Conservation (phyloP, 2,329 filamentous ascomycete genomes). For the Colletotrichum orbiculare region DNA sequence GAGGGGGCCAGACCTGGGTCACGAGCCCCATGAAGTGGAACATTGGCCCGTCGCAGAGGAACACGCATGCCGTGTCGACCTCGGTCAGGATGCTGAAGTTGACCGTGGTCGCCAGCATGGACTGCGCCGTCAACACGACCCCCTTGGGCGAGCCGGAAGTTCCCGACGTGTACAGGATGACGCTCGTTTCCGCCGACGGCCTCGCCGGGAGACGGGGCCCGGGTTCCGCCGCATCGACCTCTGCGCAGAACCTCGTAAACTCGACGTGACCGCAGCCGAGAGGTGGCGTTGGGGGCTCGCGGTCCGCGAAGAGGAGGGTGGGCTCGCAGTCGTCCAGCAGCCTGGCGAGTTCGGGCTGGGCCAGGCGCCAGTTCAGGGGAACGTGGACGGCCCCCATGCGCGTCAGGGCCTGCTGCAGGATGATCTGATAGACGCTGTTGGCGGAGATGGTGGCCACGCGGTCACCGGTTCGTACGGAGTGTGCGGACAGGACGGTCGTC, state of each 20-base stretch:
- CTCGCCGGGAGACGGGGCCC: slow-evolving; percentile 5
- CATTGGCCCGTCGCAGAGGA: slow-evolving; percentile 35
- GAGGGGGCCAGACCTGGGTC: slow-evolving; percentile 19
- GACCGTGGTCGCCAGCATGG: slow-evolving; percentile 20
- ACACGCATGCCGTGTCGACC: slow-evolving; percentile 23
- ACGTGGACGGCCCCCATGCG: slow-evolving; percentile 28
- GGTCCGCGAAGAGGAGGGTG: slow-evolving; percentile 21
- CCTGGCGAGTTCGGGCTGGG: slow-evolving; percentile 29
- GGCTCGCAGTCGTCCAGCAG: slow-evolving; percentile 24
- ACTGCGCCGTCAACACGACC: slow-evolving; percentile 11
- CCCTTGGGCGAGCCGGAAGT: slow-evolving; percentile 30
- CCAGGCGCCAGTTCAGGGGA: slow-evolving; percentile 34
- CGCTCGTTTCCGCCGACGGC: slow-evolving; percentile 14
- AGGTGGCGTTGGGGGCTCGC: slow-evolving; percentile 16
- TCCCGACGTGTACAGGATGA: slow-evolving; percentile 31
- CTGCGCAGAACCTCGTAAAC: slow-evolving; percentile 3
- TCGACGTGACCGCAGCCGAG: slow-evolving; percentile 19
- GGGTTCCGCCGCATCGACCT: slow-evolving; percentile 10
- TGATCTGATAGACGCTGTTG: slow-evolving; percentile 35
- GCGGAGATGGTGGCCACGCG: slow-evolving; percentile 24
- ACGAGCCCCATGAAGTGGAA: slow-evolving; percentile 35
- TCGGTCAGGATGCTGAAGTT: slow-evolving; percentile 28
- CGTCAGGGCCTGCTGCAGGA: slow-evolving; percentile 30
- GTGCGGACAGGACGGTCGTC: slow-evolving; percentile 12
- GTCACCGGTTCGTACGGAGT: slow-evolving; percentile 21